Evolutionary conservation across 257 asterid genomes (phyloP).

Genomic region (Ballota nigra): DNA sequence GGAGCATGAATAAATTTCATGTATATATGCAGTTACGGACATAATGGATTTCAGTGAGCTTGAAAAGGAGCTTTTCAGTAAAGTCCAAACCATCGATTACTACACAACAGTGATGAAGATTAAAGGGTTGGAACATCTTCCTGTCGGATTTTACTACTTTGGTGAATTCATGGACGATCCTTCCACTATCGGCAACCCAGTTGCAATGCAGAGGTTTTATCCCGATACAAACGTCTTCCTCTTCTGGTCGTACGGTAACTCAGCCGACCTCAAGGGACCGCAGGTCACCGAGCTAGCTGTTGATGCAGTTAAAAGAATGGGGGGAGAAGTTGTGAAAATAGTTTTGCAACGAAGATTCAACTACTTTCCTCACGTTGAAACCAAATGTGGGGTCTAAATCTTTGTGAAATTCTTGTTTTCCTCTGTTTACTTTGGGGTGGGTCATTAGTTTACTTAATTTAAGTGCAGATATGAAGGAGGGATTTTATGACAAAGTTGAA

Average conservation of each 20-base stretch:
- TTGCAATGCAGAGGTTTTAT: conserved; percentile 75
- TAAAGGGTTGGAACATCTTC: conserved; percentile 68
- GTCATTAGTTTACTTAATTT: not conserved
- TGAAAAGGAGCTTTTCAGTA: conserved; percentile 62
- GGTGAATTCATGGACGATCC: conserved; percentile 79
- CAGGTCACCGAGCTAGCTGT: conserved; percentile 51
- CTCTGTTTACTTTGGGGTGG: not conserved
- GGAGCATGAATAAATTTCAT: too few species aligned
- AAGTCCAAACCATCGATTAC: conserved; percentile 69
- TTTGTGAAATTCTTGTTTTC: not conserved
- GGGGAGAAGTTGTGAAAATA: conserved; percentile 49
- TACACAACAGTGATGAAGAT: conserved; percentile 82
- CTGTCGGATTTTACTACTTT: conserved; percentile 77
- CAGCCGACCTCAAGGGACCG: conserved; percentile 43
- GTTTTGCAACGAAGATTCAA: conserved; percentile 65
- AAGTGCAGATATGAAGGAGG: conserved; percentile 58
- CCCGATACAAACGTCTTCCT: conserved; percentile 57
- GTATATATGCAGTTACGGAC: conserved; percentile 38
- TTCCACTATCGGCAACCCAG: conserved; percentile 76
- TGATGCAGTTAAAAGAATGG: conserved; percentile 70
- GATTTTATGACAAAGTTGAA: conserved; percentile 67
- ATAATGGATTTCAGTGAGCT: conserved; percentile 54
- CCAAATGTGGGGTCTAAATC: conserved; percentile 48
- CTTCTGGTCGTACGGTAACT: conserved; percentile 88
- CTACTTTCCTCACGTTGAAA: conserved; percentile 72